Base-by-base conservation (phyloP, 2,329 filamentous ascomycete genomes). In the Cercospora sp. region DNA sequence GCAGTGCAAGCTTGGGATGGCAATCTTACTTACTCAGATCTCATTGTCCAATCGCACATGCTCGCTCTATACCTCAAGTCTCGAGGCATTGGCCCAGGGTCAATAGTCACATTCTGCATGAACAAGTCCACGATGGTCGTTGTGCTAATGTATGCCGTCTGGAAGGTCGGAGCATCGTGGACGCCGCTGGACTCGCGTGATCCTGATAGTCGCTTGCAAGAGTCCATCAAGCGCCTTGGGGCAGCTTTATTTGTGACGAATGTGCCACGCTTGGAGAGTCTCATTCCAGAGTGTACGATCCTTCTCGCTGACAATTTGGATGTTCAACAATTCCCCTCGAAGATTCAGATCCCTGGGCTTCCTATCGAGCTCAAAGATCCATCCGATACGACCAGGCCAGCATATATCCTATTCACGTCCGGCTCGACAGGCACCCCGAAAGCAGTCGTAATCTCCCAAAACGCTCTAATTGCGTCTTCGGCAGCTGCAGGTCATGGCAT, bases 381-480 rank as follows among this genome's bases (percentile, higher is more conserved):
- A 48, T 18, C 42, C 3, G 13, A 7, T 2, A 48, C n/a, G 8
- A 48, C 2, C 7, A 42, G 39, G 18, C n/a, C 18, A 10, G 42
- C 42, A 20, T 48, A 51, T 39, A 67, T 62, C 7, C 55, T 64
- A 23, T 65, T 65, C 30, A 69, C 67, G 16, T 58, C 42, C 51
- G 67, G 67, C 13, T 64, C 60, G 8, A 69, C 67, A 1, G 67
- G 67, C 28, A 45, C 48, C 26, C 67, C 67, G 1, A 69, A 69
- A 58, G 67, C 64, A 33, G 67, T 69, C 5, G 55, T 28, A n/a
- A 60, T 70, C 12, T 64, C 64, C 2, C 42, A 48, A 10, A 48
- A 48, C 2, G 42, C 42, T 48, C 9, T 48, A n/a, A 18, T 20
- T 48, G 42, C 42, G 18, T 48, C 42, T 8, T 10, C 42, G 18